Base-by-base conservation (phyloP, 2,329 filamentous ascomycete genomes). In the Fusarium sp. region DNA sequence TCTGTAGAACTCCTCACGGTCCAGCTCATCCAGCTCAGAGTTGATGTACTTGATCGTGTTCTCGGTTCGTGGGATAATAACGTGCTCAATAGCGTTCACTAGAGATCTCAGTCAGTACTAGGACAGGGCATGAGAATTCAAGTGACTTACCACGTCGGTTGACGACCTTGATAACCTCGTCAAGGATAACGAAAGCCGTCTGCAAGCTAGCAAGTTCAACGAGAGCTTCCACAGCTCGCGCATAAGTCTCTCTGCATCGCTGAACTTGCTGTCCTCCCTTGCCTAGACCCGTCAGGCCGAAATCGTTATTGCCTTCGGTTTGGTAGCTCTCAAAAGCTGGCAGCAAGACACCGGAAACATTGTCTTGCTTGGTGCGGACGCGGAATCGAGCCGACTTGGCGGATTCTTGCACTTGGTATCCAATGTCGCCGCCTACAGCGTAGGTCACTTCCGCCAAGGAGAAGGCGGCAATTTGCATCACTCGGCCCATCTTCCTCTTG, bases 31-130 rank as follows among this genome's bases (percentile, higher is more conserved):
- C 18, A 99, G 90, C 83, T 99, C 97, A 1, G 96, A 98, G 86
- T 98, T 98, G 88, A 98, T 98, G 81, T 98, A 99, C 86, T 98
- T 98, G 87, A 99, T 99, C n/a, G 97, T 99, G 81, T 98, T 99
- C 83, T 99, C 97, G 16, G 97, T 99, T 76, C 97, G 90, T 14
- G 97, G 97, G 79, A 99, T 99, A 78, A 99, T 98, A 78, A 99
- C 94, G 83, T 97, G 94, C 84, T 97, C 94, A 80, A 98, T 98
- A 67, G 96, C 96, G 81, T 98, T 98, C 20, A 98, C 96, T 94
- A 24, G 73, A 64, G 11, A 18, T 73, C 52, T 69, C 18, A 27
- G 68, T 72, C 39, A 68, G 60, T 20, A 59, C 52, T 8, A n/a
- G 9, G 13, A 27, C 6, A 31, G 14, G 6, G 14, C n/a, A 54